These are phyloP conservation scores for Xylaria nigripes DNA, from an alignment of 495 filamentous ascomycete genomes.

Conservation along the genomic window DNA sequence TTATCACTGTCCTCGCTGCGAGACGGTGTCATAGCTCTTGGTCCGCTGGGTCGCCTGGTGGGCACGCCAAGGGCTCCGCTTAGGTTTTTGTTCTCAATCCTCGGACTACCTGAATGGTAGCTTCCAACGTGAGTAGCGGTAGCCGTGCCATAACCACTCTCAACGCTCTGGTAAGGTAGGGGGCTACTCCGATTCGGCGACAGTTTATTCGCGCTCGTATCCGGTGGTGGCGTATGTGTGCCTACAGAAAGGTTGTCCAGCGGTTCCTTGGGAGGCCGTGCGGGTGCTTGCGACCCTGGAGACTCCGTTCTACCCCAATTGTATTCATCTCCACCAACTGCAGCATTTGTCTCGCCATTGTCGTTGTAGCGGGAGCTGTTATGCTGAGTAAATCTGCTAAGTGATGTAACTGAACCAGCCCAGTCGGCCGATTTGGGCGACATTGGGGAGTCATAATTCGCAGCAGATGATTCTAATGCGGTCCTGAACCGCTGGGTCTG, in stretches of 20 bases:
- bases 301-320: constrained; percentile 34
- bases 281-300: constrained; percentile 31
- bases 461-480: constrained; percentile 70
- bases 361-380: constrained; percentile 39
- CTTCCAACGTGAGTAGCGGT: constrained; percentile 39
- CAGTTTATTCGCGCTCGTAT: constrained; percentile 35
- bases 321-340: constrained; percentile 28
- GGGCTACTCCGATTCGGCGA: constrained; percentile 34
- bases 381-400: constrained; percentile 33
- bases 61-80: constrained; percentile 36
- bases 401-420: constrained; percentile 52
- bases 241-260: constrained; percentile 25
- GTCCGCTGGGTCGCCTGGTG: constrained; percentile 40
- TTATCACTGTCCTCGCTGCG: constrained; percentile 32
- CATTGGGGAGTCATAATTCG: constrained; percentile 56
- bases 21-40: constrained; percentile 46
- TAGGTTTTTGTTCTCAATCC: constrained; percentile 39
- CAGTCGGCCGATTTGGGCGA: constrained; percentile 69
- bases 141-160: constrained; percentile 39
- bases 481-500: constrained; percentile 75
- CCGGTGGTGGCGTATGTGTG: constrained; percentile 26
- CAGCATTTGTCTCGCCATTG: constrained; percentile 26
- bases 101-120: constrained; percentile 33
- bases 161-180: constrained; percentile 39
- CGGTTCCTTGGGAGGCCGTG: constrained; percentile 48